Base-by-base conservation (phyloP, 345 rosid species). In the Acer saccharum region DNA sequence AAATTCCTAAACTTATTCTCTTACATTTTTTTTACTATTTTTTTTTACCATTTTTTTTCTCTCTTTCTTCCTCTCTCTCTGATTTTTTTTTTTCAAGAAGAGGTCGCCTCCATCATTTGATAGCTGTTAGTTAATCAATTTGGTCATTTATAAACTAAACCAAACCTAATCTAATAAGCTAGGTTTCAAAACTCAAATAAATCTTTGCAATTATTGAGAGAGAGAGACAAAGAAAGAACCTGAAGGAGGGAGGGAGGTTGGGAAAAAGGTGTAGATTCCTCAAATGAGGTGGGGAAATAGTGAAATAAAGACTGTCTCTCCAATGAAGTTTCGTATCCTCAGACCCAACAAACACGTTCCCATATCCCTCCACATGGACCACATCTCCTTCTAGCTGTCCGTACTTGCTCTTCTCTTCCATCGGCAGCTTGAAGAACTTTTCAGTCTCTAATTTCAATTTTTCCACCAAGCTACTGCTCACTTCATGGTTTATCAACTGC, bases 401-500 rank as follows among this genome's bases (percentile, higher is more conserved):
- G 20, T 69, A 50, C 61, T 69, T 69, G 13, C 25, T 69, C 21
- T 69, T 69, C 63, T 71, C 64, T 3, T 71, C 64, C 64, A 71
- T 54, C 0, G 71, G 71, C 1, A 80, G 73, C 6, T 43, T 41
- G 72, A 80, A 76, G 17, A 72, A 54, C 2, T 76, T 44, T 48
- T 66, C 29, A 65, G 68, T 76, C 64, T 41, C 72, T 29, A 11
- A 4, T 60, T 71, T 80, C 63, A 58, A 27, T 35, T 72, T 67
- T 61, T 76, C 77, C 62, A 76, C 46, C 39, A 70, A 14, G 8
- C 65, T 17, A 12, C 44, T 20, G 50, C 63, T 65, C 44, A 69
- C 23, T 0, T 43, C 68, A 41, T 80, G 76, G 20, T 80, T 80
- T 14, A 84, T 60, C 69, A 84, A 41, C 87, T 84, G 80, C 76